A percentile compares a stretch with the other conserved stretches of the same genome.
phyloP scores from a whole-genome alignment of 305 asterid species.

The Fraxinus floribunda region DNA sequence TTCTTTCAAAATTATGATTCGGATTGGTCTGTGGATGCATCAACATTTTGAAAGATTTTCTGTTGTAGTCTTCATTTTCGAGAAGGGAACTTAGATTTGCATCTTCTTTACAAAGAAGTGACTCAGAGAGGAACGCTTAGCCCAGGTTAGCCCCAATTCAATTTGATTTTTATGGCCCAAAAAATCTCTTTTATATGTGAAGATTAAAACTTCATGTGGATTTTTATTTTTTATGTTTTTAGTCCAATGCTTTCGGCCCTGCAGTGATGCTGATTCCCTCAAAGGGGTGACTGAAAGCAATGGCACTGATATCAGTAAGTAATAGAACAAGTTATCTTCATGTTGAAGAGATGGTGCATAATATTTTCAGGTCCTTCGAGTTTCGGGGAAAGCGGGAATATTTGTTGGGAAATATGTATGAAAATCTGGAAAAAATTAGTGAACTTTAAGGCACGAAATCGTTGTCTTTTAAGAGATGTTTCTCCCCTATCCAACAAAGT shows the following conservation, averaged over 20 bases:
- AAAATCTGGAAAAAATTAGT: too few relatives aligned
- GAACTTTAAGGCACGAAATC: too few relatives aligned
- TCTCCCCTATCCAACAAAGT: too few relatives aligned
- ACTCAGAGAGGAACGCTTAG: constrained; percentile 9
- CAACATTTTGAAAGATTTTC: background rate
- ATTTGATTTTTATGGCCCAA: background rate
- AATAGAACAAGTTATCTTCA: background rate
- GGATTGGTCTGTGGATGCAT: background rate
- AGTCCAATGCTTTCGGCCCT: too few relatives aligned
- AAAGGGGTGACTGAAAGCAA: background rate
- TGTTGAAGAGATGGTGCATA: constrained; percentile 4
- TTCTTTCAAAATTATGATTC: background rate
- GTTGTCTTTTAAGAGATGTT: too few relatives aligned
- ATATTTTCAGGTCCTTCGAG: constrained; percentile 18
- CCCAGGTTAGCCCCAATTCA: background rate
- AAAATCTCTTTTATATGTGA: background rate
- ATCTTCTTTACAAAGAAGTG: constrained; percentile 56
- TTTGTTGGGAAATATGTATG: too few relatives aligned
- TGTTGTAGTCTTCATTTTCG: too few relatives aligned
- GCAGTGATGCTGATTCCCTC: background rate
- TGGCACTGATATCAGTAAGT: background rate
- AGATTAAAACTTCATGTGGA: too few relatives aligned
- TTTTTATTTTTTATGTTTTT: too few relatives aligned
- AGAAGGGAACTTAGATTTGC: constrained; percentile 36
- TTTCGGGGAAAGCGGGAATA: constrained; percentile 33